Percentiles rank a stretch among this genome's conserved stretches.
Evolutionary conservation across 805 yeast species (phyloP).

Genomic region (Candida xyloterini): DNA sequence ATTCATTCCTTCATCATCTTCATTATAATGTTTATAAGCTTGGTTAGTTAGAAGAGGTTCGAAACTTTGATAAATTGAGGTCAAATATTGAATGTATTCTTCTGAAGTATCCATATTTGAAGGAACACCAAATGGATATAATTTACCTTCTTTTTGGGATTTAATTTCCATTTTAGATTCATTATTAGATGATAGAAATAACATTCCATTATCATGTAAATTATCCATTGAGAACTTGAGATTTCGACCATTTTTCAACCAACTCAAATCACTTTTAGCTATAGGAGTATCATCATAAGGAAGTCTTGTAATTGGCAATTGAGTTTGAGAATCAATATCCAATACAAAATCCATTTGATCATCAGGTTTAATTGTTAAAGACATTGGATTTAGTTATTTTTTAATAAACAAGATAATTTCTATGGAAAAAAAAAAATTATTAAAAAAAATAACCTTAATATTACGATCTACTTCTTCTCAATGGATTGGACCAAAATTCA

Average conservation of each 20-base stretch:
- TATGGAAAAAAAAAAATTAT: not conserved
- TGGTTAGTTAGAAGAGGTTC: conserved; percentile 47
- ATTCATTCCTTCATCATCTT: conserved; percentile 22
- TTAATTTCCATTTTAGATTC: conserved; percentile 9
- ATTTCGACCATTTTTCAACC: conserved; percentile 34
- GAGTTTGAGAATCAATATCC: conserved; percentile 25
- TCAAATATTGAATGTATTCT: conserved; percentile 46
- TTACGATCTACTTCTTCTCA: not conserved
- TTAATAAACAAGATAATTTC: no score
- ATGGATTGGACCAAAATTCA: conserved; percentile 6
- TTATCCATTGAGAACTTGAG: conserved; percentile 49
- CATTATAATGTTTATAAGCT: conserved; percentile 36
- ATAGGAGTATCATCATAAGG: conserved; percentile 36
- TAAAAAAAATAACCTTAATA: not conserved
- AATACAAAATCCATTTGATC: conserved; percentile 18
- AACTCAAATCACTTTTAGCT: conserved; percentile 28
- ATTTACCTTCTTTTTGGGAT: conserved; percentile 38
- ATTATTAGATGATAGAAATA: conserved; percentile 33
- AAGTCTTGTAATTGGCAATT: conserved; percentile 31
- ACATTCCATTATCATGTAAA: conserved; percentile 38
- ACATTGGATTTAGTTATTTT: no score
- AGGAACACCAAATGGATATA: conserved; percentile 38
- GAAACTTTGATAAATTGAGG: conserved; percentile 49
- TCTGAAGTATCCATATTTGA: conserved; percentile 39
- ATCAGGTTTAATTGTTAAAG: not conserved